A percentile compares a stretch with the other conserved stretches of the same genome.
These are phyloP conservation scores for Apostasia shenzhenica DNA, from an alignment of 106 monocot genomes.

Conservation along the genomic window DNA sequence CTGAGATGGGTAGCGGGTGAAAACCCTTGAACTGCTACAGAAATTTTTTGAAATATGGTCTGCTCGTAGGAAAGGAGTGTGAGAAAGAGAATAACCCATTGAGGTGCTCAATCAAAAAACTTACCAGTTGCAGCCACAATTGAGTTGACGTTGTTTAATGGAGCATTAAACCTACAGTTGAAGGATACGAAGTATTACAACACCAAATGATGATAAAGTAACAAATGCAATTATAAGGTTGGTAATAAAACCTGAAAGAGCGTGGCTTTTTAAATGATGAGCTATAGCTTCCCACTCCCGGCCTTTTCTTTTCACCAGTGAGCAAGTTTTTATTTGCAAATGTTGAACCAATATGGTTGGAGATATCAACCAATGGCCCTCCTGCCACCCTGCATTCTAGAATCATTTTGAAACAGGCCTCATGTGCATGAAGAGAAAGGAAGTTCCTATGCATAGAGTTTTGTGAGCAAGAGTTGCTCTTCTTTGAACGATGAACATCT, in stretches of 20 bases:
- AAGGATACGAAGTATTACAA: neutral
- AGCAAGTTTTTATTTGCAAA: constrained; percentile 13
- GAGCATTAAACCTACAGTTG: constrained; percentile 58
- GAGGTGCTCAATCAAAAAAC: neutral
- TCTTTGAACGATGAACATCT: neutral
- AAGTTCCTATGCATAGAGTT: constrained; percentile 7
- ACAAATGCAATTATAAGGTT: neutral
- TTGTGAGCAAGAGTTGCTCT: constrained; percentile 5
- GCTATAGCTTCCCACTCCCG: constrained; percentile 28
- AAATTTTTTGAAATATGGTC: constrained; percentile 27
- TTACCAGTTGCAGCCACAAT: constrained; percentile 36
- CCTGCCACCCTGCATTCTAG: constrained; percentile 9
- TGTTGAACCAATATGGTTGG: constrained; percentile 19
- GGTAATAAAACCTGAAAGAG: constrained; percentile 43
- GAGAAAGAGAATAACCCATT: neutral
- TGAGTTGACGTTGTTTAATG: constrained; percentile 36
- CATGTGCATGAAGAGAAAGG: constrained; percentile 1
- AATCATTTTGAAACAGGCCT: constrained; percentile 7
- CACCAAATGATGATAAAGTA: constrained; percentile 5
- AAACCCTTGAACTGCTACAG: constrained; percentile 34
- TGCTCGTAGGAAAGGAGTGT: constrained; percentile 38
- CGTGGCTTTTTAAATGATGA: constrained; percentile 91
- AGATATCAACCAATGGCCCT: constrained; percentile 39
- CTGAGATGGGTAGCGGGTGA: constrained; percentile 60
- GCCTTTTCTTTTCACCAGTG: constrained; percentile 36